Evolutionary conservation across 805 yeast genomes (phyloP), one percentile per base, ranked within the genome.

Genomic region (Metschnikowia gruessii): DNA sequence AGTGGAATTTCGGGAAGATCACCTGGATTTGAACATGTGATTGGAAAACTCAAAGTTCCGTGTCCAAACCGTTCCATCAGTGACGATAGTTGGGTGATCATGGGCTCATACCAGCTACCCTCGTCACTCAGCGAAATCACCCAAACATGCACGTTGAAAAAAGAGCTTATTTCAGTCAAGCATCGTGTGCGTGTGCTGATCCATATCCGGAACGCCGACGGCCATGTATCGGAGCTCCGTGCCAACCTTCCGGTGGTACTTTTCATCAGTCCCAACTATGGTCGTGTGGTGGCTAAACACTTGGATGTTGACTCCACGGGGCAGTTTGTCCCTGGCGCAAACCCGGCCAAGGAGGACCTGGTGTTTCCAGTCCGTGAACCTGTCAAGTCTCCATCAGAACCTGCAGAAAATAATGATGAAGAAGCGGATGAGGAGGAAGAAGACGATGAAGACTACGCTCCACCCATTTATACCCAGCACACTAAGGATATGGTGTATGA

Each of bases 221-320:
- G 82, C 13, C 81, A 77, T 56, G 60, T 65, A 2, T 74, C 79
- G 43, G 81, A 78, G 53, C 65, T 79, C 28, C 63, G 79, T 41
- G 79, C 82, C 10, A 77, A 76, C 50, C 59, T 79, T 36, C 83
- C 83, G 0, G 60, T 79, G 1, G 54, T 56, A 30, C 56, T 78
- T 3, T 76, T 72, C 48, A 57, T 77, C 15, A 69, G 75, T 44
- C 66, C 76, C 3, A 64, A 65, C 38, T 59, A 63, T 56, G 76
- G 76, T 2, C 61, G 60, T 40, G 70, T 65, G 6, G 52, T 57
- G n/a, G 70, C 74, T 1, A 53, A 55, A 16, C 70, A 66, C 45
- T 63, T 52, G 48, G 69, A 63, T 15, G 51, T 68, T 2, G 72
- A 70, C 22, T 55, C 59, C 30, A 40, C 38, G 21, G 70, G 69